Conservation (phyloP, 352 stramenopile genomes). For the Globisporangium splendens region DNA sequence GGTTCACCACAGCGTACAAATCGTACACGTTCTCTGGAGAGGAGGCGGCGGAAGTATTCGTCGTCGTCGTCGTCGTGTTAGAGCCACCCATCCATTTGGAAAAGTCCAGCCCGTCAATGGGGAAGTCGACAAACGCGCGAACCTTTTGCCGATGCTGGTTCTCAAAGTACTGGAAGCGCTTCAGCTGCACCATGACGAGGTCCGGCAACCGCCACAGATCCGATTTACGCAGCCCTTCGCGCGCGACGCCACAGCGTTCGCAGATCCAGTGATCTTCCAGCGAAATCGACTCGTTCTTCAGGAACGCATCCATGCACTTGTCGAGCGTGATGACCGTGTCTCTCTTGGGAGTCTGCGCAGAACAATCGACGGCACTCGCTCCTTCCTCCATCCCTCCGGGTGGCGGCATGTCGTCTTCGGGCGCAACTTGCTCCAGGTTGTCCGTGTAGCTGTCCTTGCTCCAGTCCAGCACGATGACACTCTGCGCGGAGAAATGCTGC, state of each 20-base stretch:
- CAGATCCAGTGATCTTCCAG: slow-evolving; percentile 76
- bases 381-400: slow-evolving; percentile 8
- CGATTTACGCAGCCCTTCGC: slow-evolving; percentile 48
- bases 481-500: slow-evolving; percentile 67
- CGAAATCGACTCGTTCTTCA: slow-evolving; percentile 67
- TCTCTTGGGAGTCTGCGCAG: too few relatives aligned
- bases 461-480: slow-evolving; percentile 81
- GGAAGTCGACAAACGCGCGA: slow-evolving; percentile 75
- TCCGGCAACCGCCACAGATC: slow-evolving; percentile 76
- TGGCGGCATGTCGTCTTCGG: slow-evolving; percentile 27
- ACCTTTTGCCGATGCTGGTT: slow-evolving; percentile 84
- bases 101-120: slow-evolving; percentile 77
- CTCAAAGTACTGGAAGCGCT: slow-evolving; percentile 86
- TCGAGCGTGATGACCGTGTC: slow-evolving; percentile 29
- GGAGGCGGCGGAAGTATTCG: background rate
- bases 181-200: slow-evolving; percentile 87
- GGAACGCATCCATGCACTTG: slow-evolving; percentile 68
- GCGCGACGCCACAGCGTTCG: slow-evolving; percentile 59
- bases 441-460: slow-evolving; percentile 14
- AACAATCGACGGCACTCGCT: too few relatives aligned
- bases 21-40: slow-evolving; percentile 76
- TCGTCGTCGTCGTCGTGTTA: slow-evolving; percentile 1
- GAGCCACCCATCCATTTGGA: slow-evolving; percentile 56
- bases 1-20: slow-evolving; percentile 97
- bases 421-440: slow-evolving; percentile 24